Evolutionary conservation across 768 basidiomycete species (phyloP), one percentile per base, ranked within the genome.

Genomic region (Piloderma croceum): DNA sequence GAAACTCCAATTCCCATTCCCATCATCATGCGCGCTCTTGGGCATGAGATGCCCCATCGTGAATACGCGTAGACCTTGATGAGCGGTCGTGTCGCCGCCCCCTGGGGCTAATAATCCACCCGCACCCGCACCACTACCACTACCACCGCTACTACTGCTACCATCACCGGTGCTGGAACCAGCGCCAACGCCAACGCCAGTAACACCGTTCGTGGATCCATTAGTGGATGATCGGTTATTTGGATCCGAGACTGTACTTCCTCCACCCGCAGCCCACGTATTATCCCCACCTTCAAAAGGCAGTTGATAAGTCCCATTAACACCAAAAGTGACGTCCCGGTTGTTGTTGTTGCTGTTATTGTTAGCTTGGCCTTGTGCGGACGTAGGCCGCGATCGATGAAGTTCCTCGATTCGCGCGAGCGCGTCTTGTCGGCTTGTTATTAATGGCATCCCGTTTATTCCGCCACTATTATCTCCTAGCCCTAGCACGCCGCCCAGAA

Each of bases 11-110:
- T 74, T 77, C 13, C 76, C 81, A 31, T 73, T 74, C 27, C 52
- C 60, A 52, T 78, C 76, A 17, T 70, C 73, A 38, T 64, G 56
- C 31, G 61, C 61, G 44, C 69, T 68, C 42, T 75, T 64, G 11
- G 85, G 85, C 48, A 87, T 65, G 18, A 88, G 62, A 56, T 87
- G 85, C 1, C 86, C 85, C 3, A 89, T 74, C 1, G 87, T 89
- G 54, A 85, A 85, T 39, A 88, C 83, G 57, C 86, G 83, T 39
- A 89, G 58, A 3, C 83, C 85, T 50, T 83, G 76, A 44, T 85
- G 81, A 31, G 52, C 32, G 35, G 41, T 15, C 33, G 60, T 52
- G 24, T 55, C 49, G 15, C 56, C 53, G 15, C 57, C 52, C 4
- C 40, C 40, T n/a, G 57, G 53, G n/a, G 60, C 41, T 33, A 47